Percentiles rank a stretch among this genome's conserved stretches.
Evolutionary conservation across 306 rosid species (phyloP).

Genomic region (Abrus pulchellus): DNA sequence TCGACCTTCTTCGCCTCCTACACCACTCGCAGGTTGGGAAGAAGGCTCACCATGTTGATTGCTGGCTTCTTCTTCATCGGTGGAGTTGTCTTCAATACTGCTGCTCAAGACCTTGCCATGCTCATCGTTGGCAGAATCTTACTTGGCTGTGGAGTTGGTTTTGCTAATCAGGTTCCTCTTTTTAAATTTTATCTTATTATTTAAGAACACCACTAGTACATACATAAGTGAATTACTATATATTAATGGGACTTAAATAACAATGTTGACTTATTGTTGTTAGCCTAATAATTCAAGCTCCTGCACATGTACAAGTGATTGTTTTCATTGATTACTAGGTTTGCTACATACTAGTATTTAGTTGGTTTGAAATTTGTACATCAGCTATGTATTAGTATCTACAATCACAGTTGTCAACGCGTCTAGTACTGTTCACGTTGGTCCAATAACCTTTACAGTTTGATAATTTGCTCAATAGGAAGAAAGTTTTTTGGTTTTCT

Average conservation of each 20-base stretch:
- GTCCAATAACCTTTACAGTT: not conserved
- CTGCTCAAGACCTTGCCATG: conserved; percentile 66
- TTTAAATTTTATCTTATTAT: not conserved
- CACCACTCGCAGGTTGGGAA: conserved; percentile 69
- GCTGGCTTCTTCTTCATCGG: conserved; percentile 70
- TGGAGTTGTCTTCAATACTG: conserved; percentile 64
- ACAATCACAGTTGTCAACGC: not conserved
- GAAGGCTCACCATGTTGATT: conserved; percentile 74
- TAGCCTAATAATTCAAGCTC: too few species aligned
- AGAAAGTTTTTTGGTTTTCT: not conserved
- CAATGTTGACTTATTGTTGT: too few species aligned
- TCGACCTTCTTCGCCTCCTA: conserved; percentile 75
- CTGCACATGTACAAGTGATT: too few species aligned
- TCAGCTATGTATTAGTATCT: too few species aligned
- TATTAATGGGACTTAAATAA: too few species aligned
- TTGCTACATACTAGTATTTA: too few species aligned
- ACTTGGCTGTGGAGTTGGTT: conserved; percentile 90
- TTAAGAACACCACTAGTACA: too few species aligned
- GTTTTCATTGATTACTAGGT: not conserved
- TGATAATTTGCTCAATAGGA: not conserved
- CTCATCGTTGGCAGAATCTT: conserved; percentile 73
- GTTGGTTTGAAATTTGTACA: not conserved
- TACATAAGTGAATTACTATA: too few species aligned
- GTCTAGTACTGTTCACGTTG: not conserved
- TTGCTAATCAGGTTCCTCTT: conserved; percentile 83